Evolutionary conservation across 345 rosid species (phyloP).

Genomic region (Hypericum perforatum): DNA sequence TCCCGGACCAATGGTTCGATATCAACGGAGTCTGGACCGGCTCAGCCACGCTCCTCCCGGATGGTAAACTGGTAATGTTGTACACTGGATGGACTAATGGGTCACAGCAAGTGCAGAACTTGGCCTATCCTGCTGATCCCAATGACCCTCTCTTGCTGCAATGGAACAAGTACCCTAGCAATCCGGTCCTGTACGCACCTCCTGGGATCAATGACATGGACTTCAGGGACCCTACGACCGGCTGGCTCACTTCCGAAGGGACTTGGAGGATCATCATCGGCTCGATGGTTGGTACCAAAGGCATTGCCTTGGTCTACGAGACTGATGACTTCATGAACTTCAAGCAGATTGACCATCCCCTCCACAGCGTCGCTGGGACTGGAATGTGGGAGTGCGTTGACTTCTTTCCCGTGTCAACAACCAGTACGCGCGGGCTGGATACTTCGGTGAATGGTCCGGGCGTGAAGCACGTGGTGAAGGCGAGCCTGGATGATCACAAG

Average conservation of each 20-base stretch:
- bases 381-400: constrained; percentile 98
- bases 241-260: constrained; percentile 70
- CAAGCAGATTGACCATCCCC: constrained; percentile 17
- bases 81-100: constrained; percentile 77
- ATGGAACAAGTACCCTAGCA: constrained; percentile 60
- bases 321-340: constrained; percentile 60
- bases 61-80: constrained; percentile 66
- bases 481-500: constrained; percentile 49
- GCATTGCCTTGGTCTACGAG: constrained; percentile 62
- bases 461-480: constrained; percentile 54
- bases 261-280: constrained; percentile 80
- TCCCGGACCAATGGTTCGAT: constrained; percentile 79
- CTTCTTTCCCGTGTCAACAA: constrained; percentile 43
- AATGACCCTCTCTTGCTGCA: constrained; percentile 59
- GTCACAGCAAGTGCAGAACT: constrained; percentile 76
- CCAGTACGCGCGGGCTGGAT: constrained; percentile 32
- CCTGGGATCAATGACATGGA: constrained; percentile 48
- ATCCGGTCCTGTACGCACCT: constrained; percentile 74
- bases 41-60: constrained; percentile 75
- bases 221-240: constrained; percentile 94
- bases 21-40: constrained; percentile 83
- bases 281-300: constrained; percentile 57
- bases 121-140: constrained; percentile 72
- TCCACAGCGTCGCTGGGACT: constrained; percentile 61
- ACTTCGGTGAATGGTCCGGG: constrained; percentile 38